Percentiles rank a stretch among this genome's conserved stretches.
Conservation (phyloP, 2,329 filamentous ascomycete species). For the Coniochaeta hoffmannii region DNA sequence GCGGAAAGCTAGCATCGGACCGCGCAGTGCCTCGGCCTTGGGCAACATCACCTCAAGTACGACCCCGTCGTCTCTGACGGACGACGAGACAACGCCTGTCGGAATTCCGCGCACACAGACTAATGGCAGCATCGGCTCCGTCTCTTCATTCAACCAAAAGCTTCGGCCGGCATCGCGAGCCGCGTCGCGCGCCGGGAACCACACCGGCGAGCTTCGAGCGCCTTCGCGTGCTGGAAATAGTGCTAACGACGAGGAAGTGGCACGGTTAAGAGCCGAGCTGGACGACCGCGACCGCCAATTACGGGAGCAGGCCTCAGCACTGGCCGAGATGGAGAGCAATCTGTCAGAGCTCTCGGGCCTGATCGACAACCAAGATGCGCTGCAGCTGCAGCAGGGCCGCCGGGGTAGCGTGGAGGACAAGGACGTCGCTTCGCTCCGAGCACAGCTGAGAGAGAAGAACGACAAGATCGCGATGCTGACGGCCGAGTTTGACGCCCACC, state of each 20-base stretch:
- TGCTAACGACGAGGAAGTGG: slow-evolving; percentile 62
- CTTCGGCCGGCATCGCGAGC: slow-evolving; percentile 45
- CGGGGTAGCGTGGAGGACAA: slow-evolving; percentile 54
- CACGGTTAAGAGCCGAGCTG: slow-evolving; percentile 63
- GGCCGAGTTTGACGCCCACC: slow-evolving; percentile 87
- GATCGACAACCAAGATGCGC: slow-evolving; percentile 49
- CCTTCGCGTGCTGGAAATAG: slow-evolving; percentile 31
- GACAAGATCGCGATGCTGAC: slow-evolving; percentile 93
- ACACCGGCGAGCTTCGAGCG: neutral
- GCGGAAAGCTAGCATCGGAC: slow-evolving; percentile 43
- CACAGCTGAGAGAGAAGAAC: slow-evolving; percentile 87
- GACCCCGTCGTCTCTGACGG: slow-evolving; percentile 36
- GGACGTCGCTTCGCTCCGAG: slow-evolving; percentile 69
- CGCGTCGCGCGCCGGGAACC: slow-evolving; percentile 17
- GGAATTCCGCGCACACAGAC: slow-evolving; percentile 40
- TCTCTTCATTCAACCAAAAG: slow-evolving; percentile 47
- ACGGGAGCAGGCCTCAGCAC: slow-evolving; percentile 74
- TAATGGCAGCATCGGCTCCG: slow-evolving; percentile 46
- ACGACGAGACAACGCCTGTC: slow-evolving; percentile 50
- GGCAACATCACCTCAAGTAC: slow-evolving; percentile 33
- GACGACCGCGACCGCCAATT: slow-evolving; percentile 81
- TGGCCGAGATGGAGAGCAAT: slow-evolving; percentile 85
- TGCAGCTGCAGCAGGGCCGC: slow-evolving; percentile 19
- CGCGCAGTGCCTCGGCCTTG: slow-evolving; percentile 53
- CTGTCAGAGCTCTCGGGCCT: slow-evolving; percentile 69